phyloP scores from a whole-genome alignment of 1,139 yeast genomes.

The Saccharomycopsis phalli region DNA sequence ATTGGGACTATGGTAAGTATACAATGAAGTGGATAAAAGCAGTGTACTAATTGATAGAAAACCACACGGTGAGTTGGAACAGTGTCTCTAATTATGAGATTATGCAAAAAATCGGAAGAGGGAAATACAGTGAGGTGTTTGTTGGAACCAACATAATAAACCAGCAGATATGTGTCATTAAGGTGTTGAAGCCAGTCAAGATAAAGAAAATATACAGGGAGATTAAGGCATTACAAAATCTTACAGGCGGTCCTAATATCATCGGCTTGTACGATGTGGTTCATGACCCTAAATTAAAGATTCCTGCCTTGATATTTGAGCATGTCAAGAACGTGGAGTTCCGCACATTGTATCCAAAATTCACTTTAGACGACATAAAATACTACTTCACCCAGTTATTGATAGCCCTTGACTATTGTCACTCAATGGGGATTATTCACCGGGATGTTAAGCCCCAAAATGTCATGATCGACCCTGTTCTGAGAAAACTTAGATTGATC shows the following conservation, averaged over 20 bases:
- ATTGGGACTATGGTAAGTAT: slow-evolving; percentile 87
- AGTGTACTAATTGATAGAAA: slow-evolving; percentile 24
- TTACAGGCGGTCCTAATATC: slow-evolving; percentile 69
- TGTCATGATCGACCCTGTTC: slow-evolving; percentile 69
- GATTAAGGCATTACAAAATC: slow-evolving; percentile 63
- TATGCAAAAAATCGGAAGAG: slow-evolving; percentile 64
- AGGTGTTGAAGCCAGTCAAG: slow-evolving; percentile 72
- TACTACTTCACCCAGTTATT: slow-evolving; percentile 62
- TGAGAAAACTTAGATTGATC: slow-evolving; percentile 54
- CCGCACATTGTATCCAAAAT: slow-evolving; percentile 59
- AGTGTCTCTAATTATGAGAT: slow-evolving; percentile 69
- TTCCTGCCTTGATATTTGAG: slow-evolving; percentile 71
- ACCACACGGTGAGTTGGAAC: slow-evolving; percentile 48
- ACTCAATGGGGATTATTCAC: slow-evolving; percentile 79
- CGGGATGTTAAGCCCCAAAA: slow-evolving; percentile 82
- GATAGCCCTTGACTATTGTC: slow-evolving; percentile 66
- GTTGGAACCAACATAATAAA: slow-evolving; percentile 47
- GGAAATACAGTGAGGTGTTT: slow-evolving; percentile 74
- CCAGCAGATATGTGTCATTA: slow-evolving; percentile 53
- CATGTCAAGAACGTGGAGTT: slow-evolving; percentile 64
- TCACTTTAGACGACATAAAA: slow-evolving; percentile 54
- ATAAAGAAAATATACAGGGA: slow-evolving; percentile 73
- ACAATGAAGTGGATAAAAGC: slow-evolving; percentile 53
- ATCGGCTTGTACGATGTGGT: slow-evolving; percentile 64
- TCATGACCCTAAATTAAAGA: slow-evolving; percentile 63